A percentile compares a stretch with the other conserved stretches of the same genome.
phyloP scores from a whole-genome alignment of 331 rosid species.

The Prunus yedoensis region DNA sequence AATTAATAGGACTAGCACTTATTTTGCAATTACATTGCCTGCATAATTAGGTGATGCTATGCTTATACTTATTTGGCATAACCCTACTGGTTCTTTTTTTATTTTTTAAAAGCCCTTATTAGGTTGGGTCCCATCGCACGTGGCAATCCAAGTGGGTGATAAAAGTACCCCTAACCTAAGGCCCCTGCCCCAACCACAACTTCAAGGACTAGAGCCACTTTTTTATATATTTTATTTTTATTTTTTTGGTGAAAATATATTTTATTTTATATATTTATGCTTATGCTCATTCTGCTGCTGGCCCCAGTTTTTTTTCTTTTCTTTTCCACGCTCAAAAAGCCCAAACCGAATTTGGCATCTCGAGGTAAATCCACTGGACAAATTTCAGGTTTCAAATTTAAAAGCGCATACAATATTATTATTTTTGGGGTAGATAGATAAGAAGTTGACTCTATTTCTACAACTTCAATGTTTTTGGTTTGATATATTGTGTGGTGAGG shows the following conservation, averaged over 20 bases:
- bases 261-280: neutral
- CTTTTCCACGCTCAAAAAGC: slow-evolving; percentile 15
- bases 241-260: no score
- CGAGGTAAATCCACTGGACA: slow-evolving; percentile 15
- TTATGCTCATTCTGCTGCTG: neutral
- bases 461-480: no score
- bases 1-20: no score
- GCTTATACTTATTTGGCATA: no score
- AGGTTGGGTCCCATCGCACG: neutral
- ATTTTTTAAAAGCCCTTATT: neutral
- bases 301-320: neutral
- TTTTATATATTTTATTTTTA: no score
- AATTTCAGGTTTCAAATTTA: neutral
- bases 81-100: neutral
- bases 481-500: no score
- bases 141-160: neutral
- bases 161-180: neutral
- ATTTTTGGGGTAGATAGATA: no score
- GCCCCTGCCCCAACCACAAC: neutral
- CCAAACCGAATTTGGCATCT: slow-evolving; percentile 14
- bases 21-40: no score
- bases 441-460: neutral
- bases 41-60: no score
- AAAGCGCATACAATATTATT: neutral
- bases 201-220: neutral